phyloP scores from a whole-genome alignment of 129 eudicot genomes.

The Rutidosis leptorrhynchoides region DNA sequence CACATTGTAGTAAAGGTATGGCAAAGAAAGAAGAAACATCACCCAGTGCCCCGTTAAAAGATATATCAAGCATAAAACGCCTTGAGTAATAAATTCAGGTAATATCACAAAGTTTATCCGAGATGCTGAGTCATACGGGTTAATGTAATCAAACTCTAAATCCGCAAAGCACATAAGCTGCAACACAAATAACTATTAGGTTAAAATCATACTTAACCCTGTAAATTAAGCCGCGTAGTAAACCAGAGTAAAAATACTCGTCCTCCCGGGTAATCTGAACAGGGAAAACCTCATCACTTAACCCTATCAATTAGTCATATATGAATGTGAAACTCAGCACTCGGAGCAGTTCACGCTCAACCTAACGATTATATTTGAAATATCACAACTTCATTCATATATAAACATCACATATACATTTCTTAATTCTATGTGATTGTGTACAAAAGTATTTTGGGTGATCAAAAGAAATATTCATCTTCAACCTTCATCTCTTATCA shows the following conservation, averaged over 20 bases:
- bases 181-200: constrained; percentile 16
- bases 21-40: constrained; percentile 76
- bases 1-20: constrained; percentile 87
- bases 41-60: constrained; percentile 91
- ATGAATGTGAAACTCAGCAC: not conserved
- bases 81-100: constrained; percentile 84
- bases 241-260: too few relatives aligned
- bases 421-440: not conserved
- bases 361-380: not conserved
- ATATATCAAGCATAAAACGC: constrained; percentile 65
- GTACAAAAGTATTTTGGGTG: not conserved
- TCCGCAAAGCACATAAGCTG: constrained; percentile 99
- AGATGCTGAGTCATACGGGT: constrained; percentile 91
- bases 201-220: constrained; percentile 6
- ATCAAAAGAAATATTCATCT: not conserved
- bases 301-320: too few relatives aligned
- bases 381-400: not conserved
- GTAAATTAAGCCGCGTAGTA: too few relatives aligned
- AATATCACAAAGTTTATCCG: constrained; percentile 77
- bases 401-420: not conserved
- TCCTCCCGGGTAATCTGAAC: too few relatives aligned
- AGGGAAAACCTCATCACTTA: too few relatives aligned
- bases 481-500: not conserved
- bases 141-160: constrained; percentile 94
- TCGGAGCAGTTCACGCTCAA: not conserved